These are phyloP conservation scores for Globisporangium nodosum DNA, from an alignment of 352 stramenopile species.

Conservation along the genomic window DNA sequence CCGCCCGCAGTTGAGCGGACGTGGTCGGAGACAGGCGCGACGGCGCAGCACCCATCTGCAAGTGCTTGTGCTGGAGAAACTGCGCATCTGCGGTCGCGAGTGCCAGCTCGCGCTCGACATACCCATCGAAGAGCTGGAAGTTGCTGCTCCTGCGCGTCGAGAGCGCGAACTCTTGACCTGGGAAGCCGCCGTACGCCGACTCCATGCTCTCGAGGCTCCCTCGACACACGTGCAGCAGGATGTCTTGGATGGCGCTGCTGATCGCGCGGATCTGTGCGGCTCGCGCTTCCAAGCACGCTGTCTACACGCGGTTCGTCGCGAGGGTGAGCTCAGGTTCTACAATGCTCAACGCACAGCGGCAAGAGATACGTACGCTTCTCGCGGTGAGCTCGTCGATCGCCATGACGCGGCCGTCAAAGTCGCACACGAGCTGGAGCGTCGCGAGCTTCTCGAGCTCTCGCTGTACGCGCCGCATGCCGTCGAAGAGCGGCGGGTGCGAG, in stretches of 20 bases:
- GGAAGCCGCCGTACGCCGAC: slow-evolving; percentile 31
- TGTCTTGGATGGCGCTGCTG: slow-evolving; percentile 25
- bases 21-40: slow-evolving; percentile 17
- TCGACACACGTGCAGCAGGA: slow-evolving; percentile 30
- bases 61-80: slow-evolving; percentile 46
- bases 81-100: slow-evolving; percentile 47
- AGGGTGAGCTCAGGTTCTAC: neutral
- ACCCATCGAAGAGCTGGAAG: slow-evolving; percentile 49
- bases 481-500: slow-evolving; percentile 27
- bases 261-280: slow-evolving; percentile 22
- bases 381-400: slow-evolving; percentile 25
- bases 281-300: slow-evolving; percentile 14
- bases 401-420: slow-evolving; percentile 34
- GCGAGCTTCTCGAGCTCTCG: slow-evolving; percentile 25
- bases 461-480: slow-evolving; percentile 29
- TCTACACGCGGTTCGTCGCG: neutral
- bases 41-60: slow-evolving; percentile 18
- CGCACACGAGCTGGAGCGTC: slow-evolving; percentile 29
- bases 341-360: no score
- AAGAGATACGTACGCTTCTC: slow-evolving; percentile 29
- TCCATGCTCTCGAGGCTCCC: slow-evolving; percentile 32
- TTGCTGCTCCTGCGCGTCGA: slow-evolving; percentile 60
- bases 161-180: slow-evolving; percentile 44
- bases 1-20: slow-evolving; percentile 13
- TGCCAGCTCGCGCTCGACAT: slow-evolving; percentile 39